Base-by-base conservation (phyloP, 176 grass and related monocot species). In the Dendrocalamus sinicus region DNA sequence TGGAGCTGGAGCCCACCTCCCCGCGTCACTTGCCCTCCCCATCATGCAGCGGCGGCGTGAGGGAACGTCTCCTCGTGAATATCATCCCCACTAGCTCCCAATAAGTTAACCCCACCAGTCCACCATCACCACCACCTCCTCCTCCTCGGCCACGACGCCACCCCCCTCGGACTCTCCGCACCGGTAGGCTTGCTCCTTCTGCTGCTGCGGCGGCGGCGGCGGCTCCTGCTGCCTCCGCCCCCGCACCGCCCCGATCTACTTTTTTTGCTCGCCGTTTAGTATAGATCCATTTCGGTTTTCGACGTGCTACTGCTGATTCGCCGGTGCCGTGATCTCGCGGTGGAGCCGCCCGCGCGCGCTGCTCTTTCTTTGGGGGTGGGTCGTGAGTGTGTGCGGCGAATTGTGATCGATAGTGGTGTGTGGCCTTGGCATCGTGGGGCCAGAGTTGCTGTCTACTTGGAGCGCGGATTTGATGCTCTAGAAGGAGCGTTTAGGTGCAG, bases 261-360 rank as follows among this genome's bases (percentile, higher is more conserved):
- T 8, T 14, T 3, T 16, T 28, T 75, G 48, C 59, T 75, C 58
- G n/a, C 48, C 9, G 70, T 17, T 9, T 30, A n/a, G 70, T 5
- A 24, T 70, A 44, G 85, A 87, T 87, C 77, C 85, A 51, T 64
- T 16, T 64, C 26, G 19, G 84, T 10, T 37, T 16, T 11, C 55
- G 47, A 19, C 73, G 77, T 16, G 39, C 70, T 8, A 2, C 70
- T 55, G 51, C 63, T 26, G 16, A 35, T 15, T 22, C 6, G 41
- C 75, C 45, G 17, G 26, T 23, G 26, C 54, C 67, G 67, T 26
- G 67, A 63, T 79, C 53, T 39, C 9, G 52, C 39, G 15, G 52
- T 16, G 15, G 22, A 65, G 59, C 76, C 62, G 64, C 63, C 45
- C 62, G 44, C 67, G 62, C 62, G 66, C 9, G 20, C 17, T 30